phyloP scores from a whole-genome alignment of 176 grass and related monocot genomes.

The Carex pumila region DNA sequence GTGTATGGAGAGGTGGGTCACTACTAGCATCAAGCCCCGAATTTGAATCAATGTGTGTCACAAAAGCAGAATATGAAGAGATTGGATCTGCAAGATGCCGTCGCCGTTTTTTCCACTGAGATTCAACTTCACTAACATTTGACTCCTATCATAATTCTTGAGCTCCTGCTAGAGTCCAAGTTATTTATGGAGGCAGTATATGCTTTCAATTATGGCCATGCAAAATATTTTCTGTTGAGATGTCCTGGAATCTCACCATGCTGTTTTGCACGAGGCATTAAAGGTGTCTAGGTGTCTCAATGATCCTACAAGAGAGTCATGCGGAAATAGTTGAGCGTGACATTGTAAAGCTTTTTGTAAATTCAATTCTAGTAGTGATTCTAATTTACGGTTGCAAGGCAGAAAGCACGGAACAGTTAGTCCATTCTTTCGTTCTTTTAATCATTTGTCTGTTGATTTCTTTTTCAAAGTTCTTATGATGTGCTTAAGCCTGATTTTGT shows the following conservation, averaged over 20 bases:
- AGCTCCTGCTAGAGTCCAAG: background rate
- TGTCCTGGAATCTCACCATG: background rate
- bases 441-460: background rate
- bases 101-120: slow-evolving; percentile 80
- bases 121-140: background rate
- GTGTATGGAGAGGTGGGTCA: slow-evolving; percentile 86
- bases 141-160: background rate
- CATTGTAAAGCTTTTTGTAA: background rate
- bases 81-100: slow-evolving; percentile 72
- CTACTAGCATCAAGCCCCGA: slow-evolving; percentile 71
- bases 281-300: background rate
- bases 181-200: background rate
- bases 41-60: slow-evolving; percentile 73
- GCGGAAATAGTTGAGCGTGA: background rate
- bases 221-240: background rate
- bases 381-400: background rate
- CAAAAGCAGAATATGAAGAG: slow-evolving; percentile 87
- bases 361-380: background rate
- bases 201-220: background rate
- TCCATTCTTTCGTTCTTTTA: background rate
- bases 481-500: background rate
- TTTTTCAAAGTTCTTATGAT: background rate
- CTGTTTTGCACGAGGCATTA: background rate
- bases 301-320: background rate
- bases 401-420: background rate